Evolutionary conservation across 176 grass and related monocot genomes (phyloP), one percentile per base, ranked within the genome.

Genomic region (Oryza meridionalis): DNA sequence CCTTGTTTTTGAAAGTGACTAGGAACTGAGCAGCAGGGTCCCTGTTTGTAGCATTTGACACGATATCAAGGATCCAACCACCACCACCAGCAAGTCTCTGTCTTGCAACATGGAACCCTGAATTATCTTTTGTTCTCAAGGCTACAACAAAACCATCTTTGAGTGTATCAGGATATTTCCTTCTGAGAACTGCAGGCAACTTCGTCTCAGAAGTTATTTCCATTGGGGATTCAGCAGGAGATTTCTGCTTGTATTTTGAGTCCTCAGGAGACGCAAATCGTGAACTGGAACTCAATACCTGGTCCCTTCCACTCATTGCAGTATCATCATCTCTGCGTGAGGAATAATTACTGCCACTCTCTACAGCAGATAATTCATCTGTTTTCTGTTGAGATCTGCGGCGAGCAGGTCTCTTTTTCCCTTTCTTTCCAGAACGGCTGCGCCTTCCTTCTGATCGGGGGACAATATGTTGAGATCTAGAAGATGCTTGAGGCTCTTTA

Each of bases 1-100:
- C 93, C 91, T 96, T 94, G 81, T 85, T 96, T 81, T 80, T 91
- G 79, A 90, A 95, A 75, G 80, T 88, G 86, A 98, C 83, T 16
- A 98, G 85, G 71, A 98, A 98, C 83, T 98, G 93, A 73, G 96
- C 85, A 75, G 93, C 96, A n/a, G 93, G 96, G 33, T 98, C 96
- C 71, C 96, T 86, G 85, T 87, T 92, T 62, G 96, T 95, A 82
- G 94, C 81, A 71, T 96, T 98, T 61, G 91, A 93, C 32, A 96
- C 75, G 51, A 85, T 22, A 89, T 98, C 96, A 90, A 98, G 93
- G 62, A 98, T 92, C 93, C 91, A 98, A 21, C 89, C 96, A 31
- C 93, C 91, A 70, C 91, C 91, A 85, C 85, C 86, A 77, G 86
- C 84, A 88, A 62, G 79, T 85, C 91, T 92, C 19, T 92, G 91